Base-by-base conservation (phyloP, 257 asterid species). In the Nicotiana attenuata region DNA sequence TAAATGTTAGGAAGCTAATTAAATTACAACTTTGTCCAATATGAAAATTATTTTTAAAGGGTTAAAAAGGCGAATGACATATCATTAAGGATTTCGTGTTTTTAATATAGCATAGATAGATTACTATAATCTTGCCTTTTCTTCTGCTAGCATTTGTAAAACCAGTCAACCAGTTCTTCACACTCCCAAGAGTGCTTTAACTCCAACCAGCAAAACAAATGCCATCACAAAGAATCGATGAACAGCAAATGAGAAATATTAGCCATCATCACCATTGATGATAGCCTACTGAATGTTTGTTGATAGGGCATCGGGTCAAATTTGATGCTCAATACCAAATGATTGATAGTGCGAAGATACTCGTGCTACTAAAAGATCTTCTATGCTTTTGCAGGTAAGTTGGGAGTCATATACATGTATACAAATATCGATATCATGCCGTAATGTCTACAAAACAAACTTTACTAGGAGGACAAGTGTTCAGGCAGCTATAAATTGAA, bases 401-500 rank as follows among this genome's bases (percentile, higher is more conserved):
- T 73, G 79, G 28, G 28, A 64, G 77, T 64, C 64, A 45, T 26
- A 66, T 63, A 80, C 77, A 53, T 33, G 80, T 24, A 41, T 66
- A 71, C 22, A 56, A 3, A 26, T 61, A 45, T 65, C 5, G 10
- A 45, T 66, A 81, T 76, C 80, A 84, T 65, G 84, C 82, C 16
- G 86, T 76, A 50, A 88, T 85, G 86, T 87, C 88, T 81, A 93
- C 82, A 1, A 92, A 87, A 85, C 93, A 92, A 10, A 93, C 87
- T 85, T 91, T 90, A 76, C 78, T 63, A 11, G 86, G 82, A 69
- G 91, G 86, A 83, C 89, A 82, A 71, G 87, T 84, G 77, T 88
- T 81, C 89, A 96, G 90, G 87, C 91, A 91, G 80, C 89, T 82
- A 80, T 88, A 91, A 76, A 96, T 85, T 11, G 98, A 92, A 66